Base-by-base conservation (phyloP, 352 stramenopile species). In the Phytophthora fragariaefolia region DNA sequence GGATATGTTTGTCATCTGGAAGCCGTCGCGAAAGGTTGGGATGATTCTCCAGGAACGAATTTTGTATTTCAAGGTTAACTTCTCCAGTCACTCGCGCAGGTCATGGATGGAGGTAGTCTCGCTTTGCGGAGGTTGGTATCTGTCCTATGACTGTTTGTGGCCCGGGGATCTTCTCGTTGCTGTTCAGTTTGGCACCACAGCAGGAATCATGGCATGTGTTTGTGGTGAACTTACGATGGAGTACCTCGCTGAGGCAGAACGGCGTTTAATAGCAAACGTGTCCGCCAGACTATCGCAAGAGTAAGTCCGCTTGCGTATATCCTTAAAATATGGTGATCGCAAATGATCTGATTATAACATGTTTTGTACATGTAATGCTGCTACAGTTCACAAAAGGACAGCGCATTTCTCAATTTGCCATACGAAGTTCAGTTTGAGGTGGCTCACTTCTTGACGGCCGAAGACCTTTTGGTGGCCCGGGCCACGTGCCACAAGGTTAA, bases 1-100 rank as follows among this genome's bases (percentile, higher is more conserved):
- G 1, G 88, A 96, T 48, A 89, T 96, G 66, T 94, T 96, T 68
- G 85, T 94, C 26, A 92, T 93, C 53, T 96, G 88, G 88, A 82
- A 79, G 3, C 88, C 88, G 8, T 94, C 88, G 6, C 74, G 83
- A 20, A 89, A 91, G 56, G 82, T 91, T 23, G 88, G 88, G 8
- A 74, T 92, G 53, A 91, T 91, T 45, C 42, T 96, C 4, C 88
- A 96, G 71, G 83, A 95, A 22, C 81, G 88, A 20, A 75, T 94
- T 49, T 54, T 96, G 40, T 87, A 85, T 54, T 73, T 85, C 28
- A 80, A 74, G 20, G 59, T 67, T 34, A 91, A 91, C 50, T 85
- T 91, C 52, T 71, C 77, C 26, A 79, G 69, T 36, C 87, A 93
- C 40, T 71, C 73, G 1, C 55, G 75, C 20, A 77, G 84, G 26